A percentile compares a stretch with the other conserved stretches of the same genome.
Evolutionary conservation across 345 rosid species (phyloP).

Genomic region (Citrus glauca): DNA sequence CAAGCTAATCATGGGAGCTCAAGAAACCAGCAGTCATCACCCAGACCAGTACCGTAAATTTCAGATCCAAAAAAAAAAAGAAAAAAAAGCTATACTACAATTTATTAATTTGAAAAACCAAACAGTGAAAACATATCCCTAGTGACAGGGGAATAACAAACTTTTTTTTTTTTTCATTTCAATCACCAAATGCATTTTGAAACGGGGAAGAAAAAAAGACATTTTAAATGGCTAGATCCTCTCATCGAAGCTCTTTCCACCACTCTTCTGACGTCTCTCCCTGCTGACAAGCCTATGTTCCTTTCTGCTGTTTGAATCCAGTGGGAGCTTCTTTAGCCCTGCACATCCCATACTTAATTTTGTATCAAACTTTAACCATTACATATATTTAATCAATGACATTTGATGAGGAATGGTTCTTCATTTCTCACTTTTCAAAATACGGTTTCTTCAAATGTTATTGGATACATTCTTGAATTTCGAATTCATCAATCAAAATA

Average conservation of each 20-base stretch:
- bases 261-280: not conserved
- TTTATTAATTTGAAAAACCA: not conserved
- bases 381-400: no score
- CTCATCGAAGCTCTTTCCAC: slow-evolving; percentile 18
- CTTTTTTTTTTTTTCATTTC: not conserved
- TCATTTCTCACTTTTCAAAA: no score
- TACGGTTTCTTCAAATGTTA: no score
- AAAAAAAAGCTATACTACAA: not conserved
- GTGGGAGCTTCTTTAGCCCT: slow-evolving; percentile 10
- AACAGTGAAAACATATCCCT: not conserved
- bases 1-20: not conserved
- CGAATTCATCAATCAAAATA: no score
- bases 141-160: not conserved
- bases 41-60: not conserved
- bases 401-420: no score
- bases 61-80: not conserved
- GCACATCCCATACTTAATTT: not conserved
- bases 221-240: slow-evolving; percentile 7
- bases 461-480: no score
- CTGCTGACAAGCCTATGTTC: not conserved
- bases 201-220: not conserved
- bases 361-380: no score
- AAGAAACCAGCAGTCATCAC: not conserved
- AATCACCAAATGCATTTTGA: not conserved
- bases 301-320: not conserved